Evolutionary conservation across 2,329 filamentous ascomycete species (phyloP), one percentile per base, ranked within the genome.

Genomic region (Seiridium cupressi): DNA sequence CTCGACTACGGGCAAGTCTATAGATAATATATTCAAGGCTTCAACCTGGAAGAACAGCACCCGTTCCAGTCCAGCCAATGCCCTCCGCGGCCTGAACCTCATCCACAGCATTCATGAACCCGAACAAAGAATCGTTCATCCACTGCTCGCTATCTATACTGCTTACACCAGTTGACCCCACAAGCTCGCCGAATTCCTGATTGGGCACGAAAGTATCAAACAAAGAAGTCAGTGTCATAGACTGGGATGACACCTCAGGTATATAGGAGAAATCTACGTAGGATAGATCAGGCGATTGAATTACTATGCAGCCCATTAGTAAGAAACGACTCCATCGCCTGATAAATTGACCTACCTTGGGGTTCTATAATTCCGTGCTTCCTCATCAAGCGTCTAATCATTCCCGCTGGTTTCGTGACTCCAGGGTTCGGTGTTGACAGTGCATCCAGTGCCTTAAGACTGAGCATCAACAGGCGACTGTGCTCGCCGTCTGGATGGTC

Each of bases 351-450:
- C 18, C 32, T 10, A 44, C 53, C 53, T 55, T 55, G 36, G 6
- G 38, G 18, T 9, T 55, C 53, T 13, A 44, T 38, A 46, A 55
- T 46, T 9, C 53, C 53, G 13, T 55, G 38, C 9, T 44, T 55
- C 10, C 38, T 44, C 53, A 55, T 55, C 53, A 55, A 34, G 0
- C 53, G 18, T 8, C 51, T 32, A 6, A 55, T 55, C 3, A 55
- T 55, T 35, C 44, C 38, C 7, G 53, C 53, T 9, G 53, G 53
- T 26, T 46, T 18, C 9, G 53, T 46, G n/a, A 55, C 53, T 11
- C 53, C 53, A 2, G 53, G 53, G n/a, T 55, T 55, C 4, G 53
- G 53, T 38, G 53, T 55, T 6, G 53, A 55, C 13, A 55, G 6
- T 32, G n/a, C 38, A 42, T 55, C 53, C 5, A 55, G 3, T 10